These are phyloP conservation scores for Paramecium biaurelia DNA, from an alignment of 73 alveolate genomes.

Conservation along the genomic window DNA sequence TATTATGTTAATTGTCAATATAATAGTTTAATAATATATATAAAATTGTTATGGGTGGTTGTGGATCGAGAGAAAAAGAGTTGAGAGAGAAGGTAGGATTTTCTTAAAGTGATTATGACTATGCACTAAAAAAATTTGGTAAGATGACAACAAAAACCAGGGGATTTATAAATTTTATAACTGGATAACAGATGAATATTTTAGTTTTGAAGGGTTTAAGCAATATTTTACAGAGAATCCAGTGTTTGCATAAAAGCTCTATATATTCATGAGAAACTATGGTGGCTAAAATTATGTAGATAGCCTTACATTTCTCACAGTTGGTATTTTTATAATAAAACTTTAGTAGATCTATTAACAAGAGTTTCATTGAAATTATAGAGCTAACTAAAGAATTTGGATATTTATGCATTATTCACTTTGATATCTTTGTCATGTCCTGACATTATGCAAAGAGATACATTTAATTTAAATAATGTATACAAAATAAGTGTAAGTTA, in stretches of 20 bases:
- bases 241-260: neutral
- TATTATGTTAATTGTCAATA: neutral
- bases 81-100: constrained; percentile 39
- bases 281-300: constrained; percentile 3
- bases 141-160: constrained; percentile 49
- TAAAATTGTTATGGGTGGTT: constrained; percentile 32
- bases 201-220: constrained; percentile 9
- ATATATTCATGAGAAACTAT: neutral
- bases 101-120: neutral
- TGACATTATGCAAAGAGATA: neutral
- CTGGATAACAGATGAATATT: neutral
- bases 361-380: constrained; percentile 14
- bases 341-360: neutral
- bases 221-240: neutral
- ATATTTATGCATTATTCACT: neutral
- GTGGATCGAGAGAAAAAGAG: constrained; percentile 49
- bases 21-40: neutral
- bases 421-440: neutral
- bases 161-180: neutral
- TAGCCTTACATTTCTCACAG: neutral
- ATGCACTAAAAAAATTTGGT: neutral
- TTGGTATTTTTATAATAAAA: neutral
- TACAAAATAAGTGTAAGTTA: neutral
- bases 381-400: neutral
- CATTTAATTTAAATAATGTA: neutral